Evolutionary conservation across 1,284 basidiomycete genomes (phyloP).

Genomic region (Cutaneotrichosporon mucoides): DNA sequence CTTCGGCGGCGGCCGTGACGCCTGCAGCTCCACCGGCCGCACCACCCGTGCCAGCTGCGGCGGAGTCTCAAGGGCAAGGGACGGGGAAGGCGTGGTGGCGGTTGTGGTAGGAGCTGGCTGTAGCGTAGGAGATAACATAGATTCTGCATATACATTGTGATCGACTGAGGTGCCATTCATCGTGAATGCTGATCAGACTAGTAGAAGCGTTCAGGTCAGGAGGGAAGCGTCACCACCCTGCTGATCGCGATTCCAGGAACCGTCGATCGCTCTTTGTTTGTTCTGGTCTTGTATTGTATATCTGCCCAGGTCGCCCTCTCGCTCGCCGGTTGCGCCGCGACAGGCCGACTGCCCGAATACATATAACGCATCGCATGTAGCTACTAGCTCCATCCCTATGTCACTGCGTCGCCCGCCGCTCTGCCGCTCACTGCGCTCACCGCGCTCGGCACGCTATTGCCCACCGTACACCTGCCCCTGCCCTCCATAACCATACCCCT

Average conservation of each 20-base stretch:
- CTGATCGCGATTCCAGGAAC: neutral
- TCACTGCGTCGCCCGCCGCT: too few relatives aligned
- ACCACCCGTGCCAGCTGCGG: neutral
- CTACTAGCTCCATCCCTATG: too few relatives aligned
- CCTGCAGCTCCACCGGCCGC: neutral
- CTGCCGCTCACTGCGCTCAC: too few relatives aligned
- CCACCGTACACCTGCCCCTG: conserved; percentile 11
- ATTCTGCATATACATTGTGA: neutral
- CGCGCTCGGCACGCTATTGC: neutral
- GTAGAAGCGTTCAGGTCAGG: neutral
- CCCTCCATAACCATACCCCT: conserved; percentile 3
- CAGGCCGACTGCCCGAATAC: too few relatives aligned
- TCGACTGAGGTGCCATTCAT: neutral
- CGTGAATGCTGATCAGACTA: neutral
- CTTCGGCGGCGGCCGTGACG: neutral
- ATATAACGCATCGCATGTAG: too few relatives aligned
- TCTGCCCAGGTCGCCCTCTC: too few relatives aligned
- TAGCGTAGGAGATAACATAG: neutral
- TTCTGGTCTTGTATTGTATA: neutral
- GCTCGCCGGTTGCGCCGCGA: too few relatives aligned
- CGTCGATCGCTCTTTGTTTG: neutral
- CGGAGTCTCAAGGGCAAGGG: neutral
- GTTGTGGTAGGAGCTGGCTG: neutral
- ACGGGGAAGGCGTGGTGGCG: neutral
- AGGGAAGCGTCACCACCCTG: neutral